Evolutionary conservation across 148 eudicot genomes (phyloP).

Genomic region (Rhododendron griersonianum): DNA sequence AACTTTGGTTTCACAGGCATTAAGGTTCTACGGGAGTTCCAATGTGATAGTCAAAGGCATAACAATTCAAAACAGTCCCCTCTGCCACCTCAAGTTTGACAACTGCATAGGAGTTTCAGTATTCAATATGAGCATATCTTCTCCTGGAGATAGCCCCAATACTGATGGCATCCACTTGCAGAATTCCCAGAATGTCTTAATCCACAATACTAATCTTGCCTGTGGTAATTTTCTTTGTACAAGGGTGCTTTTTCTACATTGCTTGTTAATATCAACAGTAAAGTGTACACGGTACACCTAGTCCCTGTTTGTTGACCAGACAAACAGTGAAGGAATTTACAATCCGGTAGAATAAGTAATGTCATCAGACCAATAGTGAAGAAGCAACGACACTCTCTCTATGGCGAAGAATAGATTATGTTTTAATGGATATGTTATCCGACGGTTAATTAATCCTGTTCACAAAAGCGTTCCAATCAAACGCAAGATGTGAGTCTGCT

Average conservation of each 20-base stretch:
- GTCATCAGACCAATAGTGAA: background rate
- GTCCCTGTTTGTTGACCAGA: background rate
- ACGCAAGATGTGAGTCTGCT: background rate
- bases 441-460: background rate
- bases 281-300: background rate
- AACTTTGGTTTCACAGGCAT: constrained; percentile 52
- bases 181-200: constrained; percentile 70
- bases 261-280: background rate
- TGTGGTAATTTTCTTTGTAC: constrained; percentile 50
- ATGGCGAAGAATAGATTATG: background rate
- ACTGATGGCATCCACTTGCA: constrained; percentile 95
- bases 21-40: constrained; percentile 77
- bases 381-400: background rate
- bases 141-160: constrained; percentile 93
- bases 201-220: constrained; percentile 62
- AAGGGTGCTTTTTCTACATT: background rate
- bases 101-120: constrained; percentile 69
- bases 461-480: background rate
- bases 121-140: constrained; percentile 44
- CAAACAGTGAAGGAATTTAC: background rate
- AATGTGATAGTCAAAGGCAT: constrained; percentile 88
- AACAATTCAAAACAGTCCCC: constrained; percentile 84
- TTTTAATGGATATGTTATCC: background rate
- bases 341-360: background rate
- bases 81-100: constrained; percentile 86